A percentile compares a stretch with the other conserved stretches of the same genome.
Evolutionary conservation across 208 protist genomes (phyloP).

Genomic region (Acanthamoeba rhysodes): DNA sequence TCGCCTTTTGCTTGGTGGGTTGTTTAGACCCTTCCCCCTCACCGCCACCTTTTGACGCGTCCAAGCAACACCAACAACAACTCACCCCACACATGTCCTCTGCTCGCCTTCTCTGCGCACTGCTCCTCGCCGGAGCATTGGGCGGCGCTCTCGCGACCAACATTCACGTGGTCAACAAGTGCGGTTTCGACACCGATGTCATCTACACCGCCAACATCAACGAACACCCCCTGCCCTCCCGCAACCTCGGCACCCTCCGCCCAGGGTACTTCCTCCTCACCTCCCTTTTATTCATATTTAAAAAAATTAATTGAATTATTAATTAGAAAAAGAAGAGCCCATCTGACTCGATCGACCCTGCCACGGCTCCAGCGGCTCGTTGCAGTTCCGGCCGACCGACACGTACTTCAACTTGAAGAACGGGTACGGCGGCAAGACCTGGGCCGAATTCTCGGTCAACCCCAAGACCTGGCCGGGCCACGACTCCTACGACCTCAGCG

Average conservation of each 20-base stretch:
- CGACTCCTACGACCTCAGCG: slow-evolving; percentile 21
- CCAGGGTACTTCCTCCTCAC: neutral
- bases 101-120: neutral
- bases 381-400: neutral
- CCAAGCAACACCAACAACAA: too few relatives aligned
- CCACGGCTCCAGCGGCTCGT: neutral
- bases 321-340: too few relatives aligned
- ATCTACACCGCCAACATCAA: slow-evolving; percentile 30
- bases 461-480: neutral
- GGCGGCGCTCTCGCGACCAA: neutral
- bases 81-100: neutral
- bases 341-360: too few relatives aligned
- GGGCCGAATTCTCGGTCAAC: neutral
- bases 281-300: neutral
- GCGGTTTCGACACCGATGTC: neutral
- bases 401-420: neutral
- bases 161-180: neutral
- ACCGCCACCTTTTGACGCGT: too few relatives aligned
- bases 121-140: neutral
- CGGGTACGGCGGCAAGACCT: neutral
- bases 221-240: neutral
- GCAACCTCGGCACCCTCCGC: neutral
- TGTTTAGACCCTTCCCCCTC: neutral
- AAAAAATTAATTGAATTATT: neutral
- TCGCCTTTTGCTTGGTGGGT: neutral